A percentile compares a stretch with the other conserved stretches of the same genome.
phyloP scores from a whole-genome alignment of 805 yeast species.

The Yamadazyma scolyti region DNA sequence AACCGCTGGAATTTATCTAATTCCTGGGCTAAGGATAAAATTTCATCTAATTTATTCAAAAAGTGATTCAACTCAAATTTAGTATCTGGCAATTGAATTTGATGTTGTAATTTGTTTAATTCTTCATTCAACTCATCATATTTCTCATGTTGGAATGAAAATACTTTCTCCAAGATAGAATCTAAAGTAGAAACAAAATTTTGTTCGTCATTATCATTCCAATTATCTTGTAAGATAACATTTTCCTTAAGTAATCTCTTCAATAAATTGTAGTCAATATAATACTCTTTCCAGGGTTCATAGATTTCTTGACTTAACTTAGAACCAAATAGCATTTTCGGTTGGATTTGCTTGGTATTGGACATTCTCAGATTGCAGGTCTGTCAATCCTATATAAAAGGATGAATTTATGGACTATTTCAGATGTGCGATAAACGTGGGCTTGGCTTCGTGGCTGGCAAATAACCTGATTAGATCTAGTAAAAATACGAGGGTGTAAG shows the following conservation, averaged over 20 bases:
- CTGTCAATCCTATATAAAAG: too few species aligned
- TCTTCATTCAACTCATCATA: constrained; percentile 65
- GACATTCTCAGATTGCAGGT: too few species aligned
- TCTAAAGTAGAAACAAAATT: constrained; percentile 65
- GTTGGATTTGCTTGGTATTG: constrained; percentile 4
- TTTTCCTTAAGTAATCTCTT: constrained; percentile 71
- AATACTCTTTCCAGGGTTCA: constrained; percentile 82
- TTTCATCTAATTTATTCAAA: constrained; percentile 67
- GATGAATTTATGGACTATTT: too few species aligned
- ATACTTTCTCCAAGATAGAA: constrained; percentile 71
- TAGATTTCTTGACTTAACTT: constrained; percentile 78
- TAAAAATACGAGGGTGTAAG: too few species aligned
- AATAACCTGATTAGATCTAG: too few species aligned
- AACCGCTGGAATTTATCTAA: constrained; percentile 86
- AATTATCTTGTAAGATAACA: constrained; percentile 43
- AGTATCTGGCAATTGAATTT: constrained; percentile 40
- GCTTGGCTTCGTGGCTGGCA: too few species aligned
- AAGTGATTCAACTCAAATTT: constrained; percentile 57
- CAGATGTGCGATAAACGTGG: too few species aligned
- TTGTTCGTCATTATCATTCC: constrained; percentile 73
- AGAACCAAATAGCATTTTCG: constrained; percentile 77
- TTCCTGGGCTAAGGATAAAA: constrained; percentile 73
- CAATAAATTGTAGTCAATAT: constrained; percentile 61
- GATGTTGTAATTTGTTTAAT: constrained; percentile 60
- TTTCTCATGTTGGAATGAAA: constrained; percentile 63